Percentiles rank a stretch among this genome's conserved stretches.
phyloP scores from a whole-genome alignment of 176 grass and related monocot species.

The Chloris gayana region DNA sequence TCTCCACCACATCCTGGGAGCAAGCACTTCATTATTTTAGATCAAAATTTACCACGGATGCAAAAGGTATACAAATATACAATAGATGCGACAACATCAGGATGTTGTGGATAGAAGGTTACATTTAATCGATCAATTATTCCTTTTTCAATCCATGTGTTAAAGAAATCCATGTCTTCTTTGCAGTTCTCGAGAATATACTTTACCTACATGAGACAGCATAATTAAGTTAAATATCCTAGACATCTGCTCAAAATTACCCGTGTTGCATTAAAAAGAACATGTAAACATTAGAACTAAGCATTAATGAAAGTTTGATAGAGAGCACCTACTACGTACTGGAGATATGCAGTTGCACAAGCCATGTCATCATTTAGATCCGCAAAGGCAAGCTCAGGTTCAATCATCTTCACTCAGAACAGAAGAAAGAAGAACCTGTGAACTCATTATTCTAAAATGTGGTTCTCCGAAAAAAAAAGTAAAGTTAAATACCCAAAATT shows the following conservation, averaged over 20 bases:
- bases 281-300: slow-evolving; percentile 12
- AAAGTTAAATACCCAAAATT: slow-evolving; percentile 88
- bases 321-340: slow-evolving; percentile 98
- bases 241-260: slow-evolving; percentile 20
- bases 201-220: slow-evolving; percentile 70
- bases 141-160: slow-evolving; percentile 98
- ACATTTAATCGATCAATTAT: slow-evolving; percentile 90
- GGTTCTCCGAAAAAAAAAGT: slow-evolving; percentile 4
- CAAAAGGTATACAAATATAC: slow-evolving; percentile 17
- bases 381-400: slow-evolving; percentile 97
- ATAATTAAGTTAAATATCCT: slow-evolving; percentile 32
- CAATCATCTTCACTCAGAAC: slow-evolving; percentile 85
- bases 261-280: neutral
- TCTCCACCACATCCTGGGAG: slow-evolving; percentile 84
- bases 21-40: slow-evolving; percentile 37
- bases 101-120: slow-evolving; percentile 37
- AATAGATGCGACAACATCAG: slow-evolving; percentile 32
- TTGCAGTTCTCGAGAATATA: slow-evolving; percentile 92
- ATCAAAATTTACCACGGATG: slow-evolving; percentile 1
- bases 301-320: slow-evolving; percentile 39
- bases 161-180: slow-evolving; percentile 99
- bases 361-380: slow-evolving; percentile 99
- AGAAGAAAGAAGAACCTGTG: slow-evolving; percentile 22
- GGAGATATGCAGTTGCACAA: slow-evolving; percentile 99
- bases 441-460: slow-evolving; percentile 41